Conservation (phyloP, 768 basidiomycete genomes). For the Xerocomus brunneocitrinus region DNA sequence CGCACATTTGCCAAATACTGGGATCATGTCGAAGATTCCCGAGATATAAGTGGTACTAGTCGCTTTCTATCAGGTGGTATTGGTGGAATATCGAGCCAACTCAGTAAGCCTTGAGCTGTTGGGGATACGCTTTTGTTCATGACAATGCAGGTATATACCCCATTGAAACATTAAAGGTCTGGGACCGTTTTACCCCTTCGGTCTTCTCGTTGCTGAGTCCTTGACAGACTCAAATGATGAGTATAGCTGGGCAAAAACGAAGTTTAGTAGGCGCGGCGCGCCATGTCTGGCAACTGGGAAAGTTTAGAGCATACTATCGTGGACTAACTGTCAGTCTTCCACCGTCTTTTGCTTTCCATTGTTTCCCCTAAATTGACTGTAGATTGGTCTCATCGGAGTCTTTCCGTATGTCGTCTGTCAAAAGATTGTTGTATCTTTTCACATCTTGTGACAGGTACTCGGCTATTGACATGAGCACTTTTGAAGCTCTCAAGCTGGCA, state of each 20-base stretch:
- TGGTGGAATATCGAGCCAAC: conserved; percentile 90
- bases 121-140: conserved; percentile 13
- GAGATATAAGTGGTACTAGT: conserved; percentile 86
- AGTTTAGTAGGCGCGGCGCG: conserved; percentile 59
- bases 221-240: conserved; percentile 91
- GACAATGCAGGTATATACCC: conserved; percentile 79
- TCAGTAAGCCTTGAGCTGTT: conserved; percentile 51
- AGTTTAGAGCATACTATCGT: conserved; percentile 82
- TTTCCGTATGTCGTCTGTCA: conserved; percentile 67
- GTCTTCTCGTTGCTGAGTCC: conserved; percentile 1
- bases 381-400: conserved; percentile 94
- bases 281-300: conserved; percentile 75
- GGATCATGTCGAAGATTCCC: conserved; percentile 85
- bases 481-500: conserved; percentile 90
- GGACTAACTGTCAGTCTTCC: conserved; percentile 75
- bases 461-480: conserved; percentile 97
- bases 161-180: conserved; percentile 90
- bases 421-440: neutral
- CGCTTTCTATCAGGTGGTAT: conserved; percentile 94
- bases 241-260: conserved; percentile 62
- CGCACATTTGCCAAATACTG: conserved; percentile 87
- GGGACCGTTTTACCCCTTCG: neutral
- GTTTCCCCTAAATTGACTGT: conserved; percentile 14
- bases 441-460: conserved; percentile 52
- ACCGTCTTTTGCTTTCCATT: conserved; percentile 2